phyloP scores from a whole-genome alignment of 2,329 filamentous ascomycete genomes.

The Colletotrichum tofieldiae region DNA sequence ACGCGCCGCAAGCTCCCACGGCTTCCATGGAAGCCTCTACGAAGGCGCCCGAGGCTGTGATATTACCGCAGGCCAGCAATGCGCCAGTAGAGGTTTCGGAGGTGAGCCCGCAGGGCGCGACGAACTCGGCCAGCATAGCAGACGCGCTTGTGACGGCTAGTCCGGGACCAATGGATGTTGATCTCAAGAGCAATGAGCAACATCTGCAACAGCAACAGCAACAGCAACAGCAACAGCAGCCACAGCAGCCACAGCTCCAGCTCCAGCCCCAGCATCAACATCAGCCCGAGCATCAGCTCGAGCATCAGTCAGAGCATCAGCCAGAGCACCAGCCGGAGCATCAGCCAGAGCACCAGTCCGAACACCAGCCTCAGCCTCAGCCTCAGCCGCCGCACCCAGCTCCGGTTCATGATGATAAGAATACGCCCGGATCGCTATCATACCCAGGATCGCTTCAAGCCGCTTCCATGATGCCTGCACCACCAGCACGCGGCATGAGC shows the following conservation, averaged over 20 bases:
- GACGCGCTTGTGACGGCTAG: slow-evolving; percentile 64
- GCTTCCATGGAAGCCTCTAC: slow-evolving; percentile 60
- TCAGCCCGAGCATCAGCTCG: slow-evolving; percentile 50
- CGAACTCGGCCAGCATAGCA: slow-evolving; percentile 58
- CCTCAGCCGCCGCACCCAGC: slow-evolving; percentile 56
- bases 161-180: slow-evolving; percentile 70
- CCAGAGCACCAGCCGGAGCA: slow-evolving; percentile 49
- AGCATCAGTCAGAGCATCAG: slow-evolving; percentile 61
- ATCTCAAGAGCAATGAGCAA: slow-evolving; percentile 56
- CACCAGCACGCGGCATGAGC: slow-evolving; percentile 68
- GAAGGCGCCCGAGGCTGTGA: slow-evolving; percentile 49
- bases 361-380: slow-evolving; percentile 56
- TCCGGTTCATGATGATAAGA: slow-evolving; percentile 67
- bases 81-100: slow-evolving; percentile 58
- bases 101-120: slow-evolving; percentile 60
- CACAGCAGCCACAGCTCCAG: slow-evolving; percentile 63
- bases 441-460: slow-evolving; percentile 69
- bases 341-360: background rate
- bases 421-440: slow-evolving; percentile 66
- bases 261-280: slow-evolving; percentile 49
- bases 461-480: slow-evolving; percentile 59
- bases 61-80: slow-evolving; percentile 51
- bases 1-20: slow-evolving; percentile 65
- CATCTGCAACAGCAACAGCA: slow-evolving; percentile 54
- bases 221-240: slow-evolving; percentile 61